These are phyloP conservation scores for Volvariella surrecta DNA, from an alignment of 1,284 basidiomycete genomes.

Conservation along the genomic window DNA sequence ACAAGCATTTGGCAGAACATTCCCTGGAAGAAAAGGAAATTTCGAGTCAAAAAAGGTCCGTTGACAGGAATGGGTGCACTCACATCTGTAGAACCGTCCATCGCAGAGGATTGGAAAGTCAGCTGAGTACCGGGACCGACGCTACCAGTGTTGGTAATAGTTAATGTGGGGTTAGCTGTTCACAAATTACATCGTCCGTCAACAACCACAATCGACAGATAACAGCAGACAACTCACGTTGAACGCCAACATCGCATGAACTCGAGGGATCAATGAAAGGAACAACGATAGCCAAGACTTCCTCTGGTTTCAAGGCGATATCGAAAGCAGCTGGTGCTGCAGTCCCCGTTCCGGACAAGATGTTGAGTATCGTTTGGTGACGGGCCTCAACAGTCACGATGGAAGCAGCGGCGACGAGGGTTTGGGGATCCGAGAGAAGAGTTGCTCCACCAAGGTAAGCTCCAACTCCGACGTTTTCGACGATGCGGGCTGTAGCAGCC, in stretches of 20 bases:
- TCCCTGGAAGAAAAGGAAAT: slow-evolving; percentile 24
- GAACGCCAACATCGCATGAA: slow-evolving; percentile 53
- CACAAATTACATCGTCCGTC: too few relatives aligned
- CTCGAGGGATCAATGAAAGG: slow-evolving; percentile 53
- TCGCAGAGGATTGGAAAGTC: slow-evolving; percentile 48
- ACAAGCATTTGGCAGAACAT: slow-evolving; percentile 73
- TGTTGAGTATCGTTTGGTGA: slow-evolving; percentile 72
- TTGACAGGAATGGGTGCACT: slow-evolving; percentile 13
- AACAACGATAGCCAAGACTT: slow-evolving; percentile 68
- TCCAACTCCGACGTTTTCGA: slow-evolving; percentile 75
- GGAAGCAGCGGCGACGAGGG: slow-evolving; percentile 64
- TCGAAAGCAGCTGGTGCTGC: slow-evolving; percentile 67
- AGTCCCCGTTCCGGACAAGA: slow-evolving; percentile 48
- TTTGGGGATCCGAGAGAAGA: slow-evolving; percentile 51
- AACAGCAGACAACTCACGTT: slow-evolving; percentile 27
- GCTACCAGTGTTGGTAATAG: slow-evolving; percentile 54
- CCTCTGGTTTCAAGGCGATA: slow-evolving; percentile 54
- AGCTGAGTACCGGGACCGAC: slow-evolving; percentile 50
- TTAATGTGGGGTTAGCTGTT: slow-evolving; percentile 55
- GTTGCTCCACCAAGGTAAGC: slow-evolving; percentile 76
- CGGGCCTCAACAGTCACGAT: slow-evolving; percentile 80
- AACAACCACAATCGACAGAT: not conserved
- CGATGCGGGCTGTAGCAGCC: slow-evolving; percentile 64
- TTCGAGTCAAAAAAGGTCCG: slow-evolving; percentile 2
- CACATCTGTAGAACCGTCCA: slow-evolving; percentile 45